Conservation (phyloP, 306 rosid genomes). For the Castanea sativa region DNA sequence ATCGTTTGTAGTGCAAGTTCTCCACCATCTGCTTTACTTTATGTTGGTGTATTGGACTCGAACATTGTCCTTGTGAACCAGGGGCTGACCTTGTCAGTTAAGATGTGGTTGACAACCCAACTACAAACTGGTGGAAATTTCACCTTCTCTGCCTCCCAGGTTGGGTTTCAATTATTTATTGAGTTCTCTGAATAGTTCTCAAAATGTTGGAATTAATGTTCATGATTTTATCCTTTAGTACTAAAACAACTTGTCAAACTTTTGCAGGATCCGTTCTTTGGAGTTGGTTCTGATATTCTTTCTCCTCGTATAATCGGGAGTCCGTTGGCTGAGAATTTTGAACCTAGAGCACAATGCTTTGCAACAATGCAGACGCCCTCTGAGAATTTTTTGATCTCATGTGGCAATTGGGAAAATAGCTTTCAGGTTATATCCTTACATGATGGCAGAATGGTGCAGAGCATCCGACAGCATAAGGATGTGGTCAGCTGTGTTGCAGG, state of each 20-base stretch:
- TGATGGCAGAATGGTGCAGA: conserved; percentile 93
- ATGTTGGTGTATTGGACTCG: conserved; percentile 74
- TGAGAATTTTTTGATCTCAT: conserved; percentile 79
- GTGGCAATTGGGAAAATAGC: conserved; percentile 99
- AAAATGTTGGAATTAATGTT: not conserved
- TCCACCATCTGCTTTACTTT: conserved; percentile 54
- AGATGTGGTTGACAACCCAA: conserved; percentile 90
- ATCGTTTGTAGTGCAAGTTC: conserved; percentile 53
- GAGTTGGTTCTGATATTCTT: conserved; percentile 81
- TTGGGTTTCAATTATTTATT: conserved; percentile 39
- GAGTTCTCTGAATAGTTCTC: conserved; percentile 15
- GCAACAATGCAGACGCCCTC: conserved; percentile 76
- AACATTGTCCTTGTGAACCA: conserved; percentile 76
- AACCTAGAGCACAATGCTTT: conserved; percentile 84
- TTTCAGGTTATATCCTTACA: conserved; percentile 85
- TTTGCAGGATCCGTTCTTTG: conserved; percentile 85
- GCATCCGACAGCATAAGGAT: conserved; percentile 96
- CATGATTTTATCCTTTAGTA: conserved; percentile 7
- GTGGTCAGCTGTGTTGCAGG: conserved; percentile 99
- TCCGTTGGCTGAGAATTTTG: conserved; percentile 87
- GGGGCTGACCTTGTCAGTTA: conserved; percentile 78
- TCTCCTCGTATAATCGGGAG: conserved; percentile 86
- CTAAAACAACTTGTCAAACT: conserved; percentile 15
- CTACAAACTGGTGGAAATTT: conserved; percentile 94
- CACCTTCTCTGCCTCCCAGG: conserved; percentile 93